phyloP scores from a whole-genome alignment of 2,329 filamentous ascomycete genomes.

The Tetracladium maxilliforme region DNA sequence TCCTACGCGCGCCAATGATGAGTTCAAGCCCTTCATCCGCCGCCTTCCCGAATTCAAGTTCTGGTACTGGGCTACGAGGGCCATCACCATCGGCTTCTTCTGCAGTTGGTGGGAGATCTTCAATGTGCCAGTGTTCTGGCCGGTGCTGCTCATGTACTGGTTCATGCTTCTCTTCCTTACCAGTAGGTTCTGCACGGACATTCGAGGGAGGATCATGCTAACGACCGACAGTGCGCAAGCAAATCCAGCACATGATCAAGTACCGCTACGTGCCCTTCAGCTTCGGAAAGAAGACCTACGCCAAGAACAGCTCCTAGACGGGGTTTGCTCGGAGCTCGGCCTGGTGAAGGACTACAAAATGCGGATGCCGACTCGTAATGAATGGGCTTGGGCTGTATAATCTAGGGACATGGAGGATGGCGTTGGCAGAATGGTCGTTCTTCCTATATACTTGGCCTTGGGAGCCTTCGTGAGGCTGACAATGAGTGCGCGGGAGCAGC shows the following conservation, averaged over 20 bases:
- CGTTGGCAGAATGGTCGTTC: no score
- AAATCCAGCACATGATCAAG: conserved; percentile 99
- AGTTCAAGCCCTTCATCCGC: conserved; percentile 95
- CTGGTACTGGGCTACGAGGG: conserved; percentile 91
- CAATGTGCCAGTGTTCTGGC: conserved; percentile 98
- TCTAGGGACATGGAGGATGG: no score
- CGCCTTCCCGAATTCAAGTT: conserved; percentile 98
- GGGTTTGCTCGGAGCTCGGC: no score
- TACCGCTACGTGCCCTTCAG: conserved; percentile 96
- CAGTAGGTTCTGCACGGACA: conserved; percentile 45
- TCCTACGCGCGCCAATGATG: conserved; percentile 90
- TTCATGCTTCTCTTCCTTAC: conserved; percentile 91
- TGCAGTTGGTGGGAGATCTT: conserved; percentile 93
- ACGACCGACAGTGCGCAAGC: conserved; percentile 70
- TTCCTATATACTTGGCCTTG: no score
- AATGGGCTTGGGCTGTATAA: no score
- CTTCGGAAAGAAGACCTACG: conserved; percentile 75
- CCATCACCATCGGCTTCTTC: conserved; percentile 65
- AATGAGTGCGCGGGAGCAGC: no score
- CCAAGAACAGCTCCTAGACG: conserved; percentile 35
- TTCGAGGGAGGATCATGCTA: no score
- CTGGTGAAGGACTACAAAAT: no score
- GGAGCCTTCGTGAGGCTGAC: no score
- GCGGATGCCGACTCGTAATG: no score
- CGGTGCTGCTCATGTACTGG: conserved; percentile 96